Conservation (phyloP, 208 protist genomes). For the Acanthamoeba divionensis region DNA sequence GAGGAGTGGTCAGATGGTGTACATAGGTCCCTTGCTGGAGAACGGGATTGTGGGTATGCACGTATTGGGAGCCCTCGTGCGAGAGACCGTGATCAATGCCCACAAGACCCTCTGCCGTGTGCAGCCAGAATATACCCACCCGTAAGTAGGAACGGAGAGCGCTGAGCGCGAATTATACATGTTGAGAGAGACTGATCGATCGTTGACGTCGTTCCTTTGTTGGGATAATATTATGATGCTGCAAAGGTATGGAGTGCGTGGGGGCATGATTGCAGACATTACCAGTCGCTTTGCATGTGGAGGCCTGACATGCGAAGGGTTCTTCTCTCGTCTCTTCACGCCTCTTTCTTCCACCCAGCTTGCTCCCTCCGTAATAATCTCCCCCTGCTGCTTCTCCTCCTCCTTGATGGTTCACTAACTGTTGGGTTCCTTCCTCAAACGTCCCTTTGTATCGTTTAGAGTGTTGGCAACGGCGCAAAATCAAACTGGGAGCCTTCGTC, state of each 20-base stretch:
- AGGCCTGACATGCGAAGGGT: neutral
- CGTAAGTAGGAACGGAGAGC: too few relatives aligned
- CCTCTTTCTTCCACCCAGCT: neutral
- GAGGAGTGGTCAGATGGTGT: neutral
- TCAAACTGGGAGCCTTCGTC: too few relatives aligned
- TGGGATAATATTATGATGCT: neutral
- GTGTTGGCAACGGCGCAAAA: too few relatives aligned
- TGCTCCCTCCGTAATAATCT: neutral
- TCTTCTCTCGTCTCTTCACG: neutral
- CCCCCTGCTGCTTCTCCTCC: too few relatives aligned
- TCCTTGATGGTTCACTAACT: too few relatives aligned
- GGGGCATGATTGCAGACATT: neutral
- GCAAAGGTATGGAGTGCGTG: neutral
- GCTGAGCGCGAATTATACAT: neutral
- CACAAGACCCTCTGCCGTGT: neutral
- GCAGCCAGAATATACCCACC: neutral
- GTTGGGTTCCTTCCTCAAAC: too few relatives aligned
- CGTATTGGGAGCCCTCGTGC: neutral
- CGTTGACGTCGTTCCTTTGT: neutral
- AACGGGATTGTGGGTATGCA: neutral
- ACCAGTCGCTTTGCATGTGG: neutral
- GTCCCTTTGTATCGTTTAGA: too few relatives aligned
- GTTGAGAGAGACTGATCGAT: neutral
- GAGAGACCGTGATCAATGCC: neutral
- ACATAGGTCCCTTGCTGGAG: slow-evolving; percentile 5